A percentile compares a stretch with the other conserved stretches of the same genome.
Conservation (phyloP, 345 rosid species). For the Syzygium grande region DNA sequence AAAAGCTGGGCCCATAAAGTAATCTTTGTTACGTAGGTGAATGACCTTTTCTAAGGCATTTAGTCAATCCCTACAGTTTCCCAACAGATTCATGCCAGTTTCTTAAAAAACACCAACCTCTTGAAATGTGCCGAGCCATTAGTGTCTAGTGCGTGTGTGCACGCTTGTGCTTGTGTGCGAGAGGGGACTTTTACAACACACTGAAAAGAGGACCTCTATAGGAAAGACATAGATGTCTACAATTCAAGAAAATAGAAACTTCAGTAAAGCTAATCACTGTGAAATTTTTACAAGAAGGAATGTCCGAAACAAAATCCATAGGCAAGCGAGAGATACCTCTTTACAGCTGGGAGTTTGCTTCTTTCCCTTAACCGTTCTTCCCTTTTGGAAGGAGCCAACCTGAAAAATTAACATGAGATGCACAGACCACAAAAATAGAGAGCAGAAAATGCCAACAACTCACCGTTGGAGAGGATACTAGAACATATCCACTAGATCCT, state of each 20-base stretch:
- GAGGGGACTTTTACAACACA: background rate
- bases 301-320: background rate
- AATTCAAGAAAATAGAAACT: background rate
- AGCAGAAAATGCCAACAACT: constrained; percentile 5
- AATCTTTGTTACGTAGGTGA: background rate
- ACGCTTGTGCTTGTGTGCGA: background rate
- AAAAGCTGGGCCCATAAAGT: background rate
- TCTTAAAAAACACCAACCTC: background rate
- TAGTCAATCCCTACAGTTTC: background rate
- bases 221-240: background rate
- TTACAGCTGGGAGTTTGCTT: constrained; percentile 56
- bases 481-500: constrained; percentile 53
- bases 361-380: constrained; percentile 66
- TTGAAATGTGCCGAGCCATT: background rate
- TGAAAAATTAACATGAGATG: background rate
- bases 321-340: constrained; percentile 37
- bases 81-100: background rate
- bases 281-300: background rate
- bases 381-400: constrained; percentile 80
- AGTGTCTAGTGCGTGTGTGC: background rate
- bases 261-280: background rate
- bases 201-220: background rate
- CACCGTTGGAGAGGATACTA: constrained; percentile 70
- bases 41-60: background rate
- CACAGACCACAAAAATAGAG: background rate